Evolutionary conservation across 768 basidiomycete species (phyloP).

Genomic region (Heimioporus sp.): DNA sequence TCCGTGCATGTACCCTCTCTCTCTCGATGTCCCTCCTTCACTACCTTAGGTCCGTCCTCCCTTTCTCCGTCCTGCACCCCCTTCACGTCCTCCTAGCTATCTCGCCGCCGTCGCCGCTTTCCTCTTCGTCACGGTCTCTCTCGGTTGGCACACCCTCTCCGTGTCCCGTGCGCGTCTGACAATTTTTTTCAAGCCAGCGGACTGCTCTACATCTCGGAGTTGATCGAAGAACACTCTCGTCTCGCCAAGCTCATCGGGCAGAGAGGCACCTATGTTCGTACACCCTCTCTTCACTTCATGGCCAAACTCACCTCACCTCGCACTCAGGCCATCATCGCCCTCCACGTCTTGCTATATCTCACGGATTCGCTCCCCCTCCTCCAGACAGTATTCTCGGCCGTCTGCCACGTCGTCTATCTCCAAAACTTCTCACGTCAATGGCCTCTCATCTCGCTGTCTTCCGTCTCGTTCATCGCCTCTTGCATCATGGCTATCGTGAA

Average conservation of each 20-base stretch:
- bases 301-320: slow-evolving; percentile 1
- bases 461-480: slow-evolving; percentile 78
- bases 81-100: slow-evolving; percentile 48
- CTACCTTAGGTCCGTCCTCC: slow-evolving; percentile 52
- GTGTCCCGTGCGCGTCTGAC: slow-evolving; percentile 5
- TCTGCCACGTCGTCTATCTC: slow-evolving; percentile 86
- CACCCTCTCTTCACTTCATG: not conserved
- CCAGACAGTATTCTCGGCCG: slow-evolving; percentile 74
- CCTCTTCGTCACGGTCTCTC: slow-evolving; percentile 85
- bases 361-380: slow-evolving; percentile 78
- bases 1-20: not conserved
- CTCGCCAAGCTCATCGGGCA: slow-evolving; percentile 81
- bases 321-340: slow-evolving; percentile 65
- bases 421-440: slow-evolving; percentile 88
- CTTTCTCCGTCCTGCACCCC: not conserved
- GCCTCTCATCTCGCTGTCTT: slow-evolving; percentile 92
- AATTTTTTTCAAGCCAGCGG: slow-evolving; percentile 68
- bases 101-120: slow-evolving; percentile 74
- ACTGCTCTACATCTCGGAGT: slow-evolving; percentile 87
- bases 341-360: slow-evolving; percentile 77
- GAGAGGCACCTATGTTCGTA: slow-evolving; percentile 84
- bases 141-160: slow-evolving; percentile 55
- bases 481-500: slow-evolving; percentile 83
- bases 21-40: slow-evolving; percentile 53
- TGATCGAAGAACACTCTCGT: slow-evolving; percentile 92